Conservation (phyloP, 2,329 filamentous ascomycete species). For the Diplodia corticola region DNA sequence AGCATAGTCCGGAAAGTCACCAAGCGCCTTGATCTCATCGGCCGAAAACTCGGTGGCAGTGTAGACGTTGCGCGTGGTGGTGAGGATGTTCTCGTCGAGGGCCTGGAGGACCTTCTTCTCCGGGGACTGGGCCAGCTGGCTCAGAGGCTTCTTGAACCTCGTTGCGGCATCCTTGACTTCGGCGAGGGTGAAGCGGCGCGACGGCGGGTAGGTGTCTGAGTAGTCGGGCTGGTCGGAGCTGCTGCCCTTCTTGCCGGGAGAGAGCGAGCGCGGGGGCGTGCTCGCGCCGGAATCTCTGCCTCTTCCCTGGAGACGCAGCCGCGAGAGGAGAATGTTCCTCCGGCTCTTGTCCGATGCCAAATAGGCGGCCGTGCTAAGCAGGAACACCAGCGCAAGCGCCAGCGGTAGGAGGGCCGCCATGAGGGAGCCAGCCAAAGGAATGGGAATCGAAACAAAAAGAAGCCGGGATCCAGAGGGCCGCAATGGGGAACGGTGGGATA, state of each 20-base stretch:
- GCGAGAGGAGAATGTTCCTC: conserved; percentile 42
- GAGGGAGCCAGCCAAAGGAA: background rate
- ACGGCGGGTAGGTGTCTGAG: conserved; percentile 55
- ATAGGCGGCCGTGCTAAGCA: conserved; percentile 31
- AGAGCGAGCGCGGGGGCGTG: conserved; percentile 56
- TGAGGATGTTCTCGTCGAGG: conserved; percentile 31
- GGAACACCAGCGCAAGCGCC: conserved; percentile 36
- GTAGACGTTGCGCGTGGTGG: conserved; percentile 43
- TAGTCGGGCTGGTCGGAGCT: conserved; percentile 40
- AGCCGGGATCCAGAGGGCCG: background rate
- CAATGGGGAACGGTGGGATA: background rate
- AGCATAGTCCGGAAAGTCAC: conserved; percentile 79
- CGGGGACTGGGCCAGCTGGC: conserved; percentile 29
- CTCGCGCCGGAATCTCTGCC: conserved; percentile 49
- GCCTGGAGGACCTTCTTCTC: conserved; percentile 25
- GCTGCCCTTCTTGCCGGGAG: conserved; percentile 47
- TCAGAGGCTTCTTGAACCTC: conserved; percentile 32
- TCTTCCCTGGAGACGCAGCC: conserved; percentile 39
- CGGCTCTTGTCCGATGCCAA: conserved; percentile 38
- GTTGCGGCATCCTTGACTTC: conserved; percentile 32
- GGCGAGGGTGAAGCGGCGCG: conserved; percentile 49
- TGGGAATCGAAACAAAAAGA: background rate
- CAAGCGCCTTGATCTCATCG: conserved; percentile 67
- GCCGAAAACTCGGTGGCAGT: conserved; percentile 70
- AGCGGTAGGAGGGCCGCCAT: conserved; percentile 30